Evolutionary conservation across 345 rosid genomes (phyloP).

Genomic region (Capsella bursapastoris): DNA sequence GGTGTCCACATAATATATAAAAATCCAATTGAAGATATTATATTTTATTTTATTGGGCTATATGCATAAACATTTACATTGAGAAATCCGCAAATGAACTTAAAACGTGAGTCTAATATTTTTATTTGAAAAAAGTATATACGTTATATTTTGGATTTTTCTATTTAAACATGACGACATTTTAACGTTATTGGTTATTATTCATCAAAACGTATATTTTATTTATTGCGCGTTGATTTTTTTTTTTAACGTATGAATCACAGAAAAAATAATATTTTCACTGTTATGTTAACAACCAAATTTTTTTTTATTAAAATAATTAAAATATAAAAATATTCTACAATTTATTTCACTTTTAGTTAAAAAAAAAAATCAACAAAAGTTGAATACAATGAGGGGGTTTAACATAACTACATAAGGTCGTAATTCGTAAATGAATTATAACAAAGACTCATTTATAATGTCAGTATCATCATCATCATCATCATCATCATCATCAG

Average conservation of each 20-base stretch:
- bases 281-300: neutral
- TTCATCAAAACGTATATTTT: neutral
- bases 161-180: neutral
- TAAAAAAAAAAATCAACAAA: neutral
- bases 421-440: neutral
- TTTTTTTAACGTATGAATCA: neutral
- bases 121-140: neutral
- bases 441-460: neutral
- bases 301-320: neutral
- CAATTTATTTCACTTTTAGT: neutral
- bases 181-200: neutral
- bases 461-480: neutral
- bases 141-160: neutral
- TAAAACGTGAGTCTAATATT: neutral
- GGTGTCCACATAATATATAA: too few relatives aligned
- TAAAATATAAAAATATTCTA: neutral
- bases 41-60: too few relatives aligned
- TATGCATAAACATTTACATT: neutral
- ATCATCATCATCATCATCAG: neutral
- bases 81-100: neutral
- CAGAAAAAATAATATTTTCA: neutral
- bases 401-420: neutral
- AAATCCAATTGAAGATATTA: too few relatives aligned
- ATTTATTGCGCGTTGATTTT: neutral
- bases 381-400: neutral